Evolutionary conservation across 768 basidiomycete genomes (phyloP).

Genomic region (Xerocomellus chrysenteron): DNA sequence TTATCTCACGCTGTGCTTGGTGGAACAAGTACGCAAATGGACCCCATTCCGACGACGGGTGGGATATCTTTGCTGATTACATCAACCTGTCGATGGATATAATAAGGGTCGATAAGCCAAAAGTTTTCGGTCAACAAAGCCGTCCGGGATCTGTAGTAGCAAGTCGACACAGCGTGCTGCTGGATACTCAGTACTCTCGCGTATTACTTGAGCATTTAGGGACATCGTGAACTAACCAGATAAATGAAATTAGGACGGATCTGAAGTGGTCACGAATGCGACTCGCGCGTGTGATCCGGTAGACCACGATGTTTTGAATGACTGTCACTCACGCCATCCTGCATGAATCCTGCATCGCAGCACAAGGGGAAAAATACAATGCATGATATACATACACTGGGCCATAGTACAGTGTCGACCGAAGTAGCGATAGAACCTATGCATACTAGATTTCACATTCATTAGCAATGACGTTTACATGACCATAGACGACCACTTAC

Average conservation of each 20-base stretch:
- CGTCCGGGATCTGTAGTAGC: neutral
- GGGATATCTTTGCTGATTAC: neutral
- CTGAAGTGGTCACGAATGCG: neutral
- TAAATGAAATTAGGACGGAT: neutral
- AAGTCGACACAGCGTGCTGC: neutral
- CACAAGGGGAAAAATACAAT: neutral
- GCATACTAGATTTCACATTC: conserved; percentile 17
- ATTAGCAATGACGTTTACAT: neutral
- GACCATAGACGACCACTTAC: conserved; percentile 44
- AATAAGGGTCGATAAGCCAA: no score
- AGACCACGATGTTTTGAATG: neutral
- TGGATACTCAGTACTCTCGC: neutral
- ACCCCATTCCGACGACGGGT: neutral
- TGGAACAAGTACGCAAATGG: neutral
- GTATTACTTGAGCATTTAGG: neutral
- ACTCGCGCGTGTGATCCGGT: no score
- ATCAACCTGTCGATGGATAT: no score
- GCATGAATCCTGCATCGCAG: neutral
- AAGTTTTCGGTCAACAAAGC: neutral
- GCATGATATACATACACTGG: conserved; percentile 11
- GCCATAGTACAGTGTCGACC: conserved; percentile 1
- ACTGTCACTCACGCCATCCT: neutral
- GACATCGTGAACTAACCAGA: neutral
- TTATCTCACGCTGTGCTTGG: no score
- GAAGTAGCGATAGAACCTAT: neutral